phyloP scores from a whole-genome alignment of 106 monocot species.

The Platanthera zijinensis region DNA sequence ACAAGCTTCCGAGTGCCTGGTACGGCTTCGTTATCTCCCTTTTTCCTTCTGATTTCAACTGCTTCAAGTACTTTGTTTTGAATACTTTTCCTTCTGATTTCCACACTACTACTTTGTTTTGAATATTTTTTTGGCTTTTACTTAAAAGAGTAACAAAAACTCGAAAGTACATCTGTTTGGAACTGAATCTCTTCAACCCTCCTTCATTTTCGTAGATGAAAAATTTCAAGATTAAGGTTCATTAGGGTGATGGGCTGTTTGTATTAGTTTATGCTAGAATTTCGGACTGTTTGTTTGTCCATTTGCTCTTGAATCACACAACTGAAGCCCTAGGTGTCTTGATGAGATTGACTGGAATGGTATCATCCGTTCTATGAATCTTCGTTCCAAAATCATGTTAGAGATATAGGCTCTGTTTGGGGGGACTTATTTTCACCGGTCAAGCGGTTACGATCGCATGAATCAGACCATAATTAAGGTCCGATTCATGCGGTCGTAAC shows the following conservation, averaged over 20 bases:
- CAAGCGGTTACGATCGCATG: no score
- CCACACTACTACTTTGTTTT: no score
- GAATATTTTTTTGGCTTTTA: background rate
- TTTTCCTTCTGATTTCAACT: no score
- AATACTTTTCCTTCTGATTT: background rate
- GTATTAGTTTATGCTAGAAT: background rate
- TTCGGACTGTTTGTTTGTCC: background rate
- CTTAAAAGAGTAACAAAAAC: background rate
- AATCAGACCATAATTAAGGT: no score
- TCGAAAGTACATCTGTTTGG: background rate
- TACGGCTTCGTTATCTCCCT: constrained; percentile 12
- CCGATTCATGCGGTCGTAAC: no score
- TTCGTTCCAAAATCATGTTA: background rate
- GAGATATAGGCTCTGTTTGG: no score
- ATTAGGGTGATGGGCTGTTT: background rate
- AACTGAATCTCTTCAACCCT: background rate
- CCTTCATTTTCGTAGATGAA: background rate
- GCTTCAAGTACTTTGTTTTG: background rate
- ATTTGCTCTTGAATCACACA: background rate
- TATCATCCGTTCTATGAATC: background rate
- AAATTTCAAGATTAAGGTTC: background rate
- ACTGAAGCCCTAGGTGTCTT: background rate
- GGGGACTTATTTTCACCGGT: no score
- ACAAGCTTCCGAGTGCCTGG: constrained; percentile 71
- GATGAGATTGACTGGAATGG: background rate